phyloP scores from a whole-genome alignment of 2,329 filamentous ascomycete genomes.

The Aspergillus pseudoterreus region DNA sequence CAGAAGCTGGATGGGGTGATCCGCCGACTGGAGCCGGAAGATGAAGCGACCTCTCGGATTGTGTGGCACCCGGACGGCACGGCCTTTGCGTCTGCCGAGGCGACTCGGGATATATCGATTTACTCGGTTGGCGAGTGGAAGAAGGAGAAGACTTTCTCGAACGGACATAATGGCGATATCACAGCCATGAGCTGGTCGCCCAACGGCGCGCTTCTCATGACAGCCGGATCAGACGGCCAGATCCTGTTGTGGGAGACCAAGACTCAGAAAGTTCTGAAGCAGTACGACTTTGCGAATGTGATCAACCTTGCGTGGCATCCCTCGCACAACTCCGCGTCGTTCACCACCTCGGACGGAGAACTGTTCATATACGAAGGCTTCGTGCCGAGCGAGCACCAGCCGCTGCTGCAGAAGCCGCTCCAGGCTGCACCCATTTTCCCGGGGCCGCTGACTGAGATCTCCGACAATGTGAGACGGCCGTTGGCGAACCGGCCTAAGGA shows the following conservation, averaged over 20 bases:
- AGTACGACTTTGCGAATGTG: conserved; percentile 76
- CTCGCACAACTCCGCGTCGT: conserved; percentile 79
- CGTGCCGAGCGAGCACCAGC: conserved; percentile 49
- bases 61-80: conserved; percentile 94
- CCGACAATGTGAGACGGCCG: conserved; percentile 60
- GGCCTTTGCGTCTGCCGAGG: conserved; percentile 81
- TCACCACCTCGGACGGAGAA: conserved; percentile 89
- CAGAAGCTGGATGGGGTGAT: conserved; percentile 85
- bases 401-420: conserved; percentile 49
- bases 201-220: conserved; percentile 82
- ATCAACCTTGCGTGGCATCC: conserved; percentile 90
- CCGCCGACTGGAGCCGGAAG: conserved; percentile 69
- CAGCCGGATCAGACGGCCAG: conserved; percentile 50
- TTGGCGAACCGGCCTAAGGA: conserved; percentile 55
- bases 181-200: conserved; percentile 90
- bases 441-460: conserved; percentile 68
- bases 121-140: conserved; percentile 89
- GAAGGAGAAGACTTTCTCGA: conserved; percentile 72
- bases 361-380: conserved; percentile 75
- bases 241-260: conserved; percentile 78
- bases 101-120: conserved; percentile 77
- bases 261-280: conserved; percentile 75
- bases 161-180: conserved; percentile 78
- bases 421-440: conserved; percentile 85
- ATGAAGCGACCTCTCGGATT: conserved; percentile 69